Conservation (phyloP, 495 filamentous ascomycete species). For the Lepraria neglecta region DNA sequence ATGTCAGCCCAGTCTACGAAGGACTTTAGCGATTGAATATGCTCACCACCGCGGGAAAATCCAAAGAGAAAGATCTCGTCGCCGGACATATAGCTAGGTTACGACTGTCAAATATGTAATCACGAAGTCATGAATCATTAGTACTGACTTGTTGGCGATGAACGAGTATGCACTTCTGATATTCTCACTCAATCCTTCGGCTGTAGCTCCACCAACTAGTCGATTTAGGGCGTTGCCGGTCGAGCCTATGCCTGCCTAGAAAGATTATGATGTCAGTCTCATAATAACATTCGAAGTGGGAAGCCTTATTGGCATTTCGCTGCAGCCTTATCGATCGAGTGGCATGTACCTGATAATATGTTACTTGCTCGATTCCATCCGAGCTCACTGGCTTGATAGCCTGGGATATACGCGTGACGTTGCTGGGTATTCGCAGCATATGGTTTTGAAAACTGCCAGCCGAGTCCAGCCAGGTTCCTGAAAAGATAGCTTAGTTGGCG, state of each 20-base stretch:
- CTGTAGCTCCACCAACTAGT: slow-evolving; percentile 24
- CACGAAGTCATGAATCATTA: neutral
- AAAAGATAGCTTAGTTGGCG: neutral
- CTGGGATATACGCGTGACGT: slow-evolving; percentile 41
- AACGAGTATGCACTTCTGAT: slow-evolving; percentile 46
- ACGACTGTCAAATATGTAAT: neutral
- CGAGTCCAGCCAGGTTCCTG: slow-evolving; percentile 28
- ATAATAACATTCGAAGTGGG: neutral
- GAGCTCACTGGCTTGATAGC: slow-evolving; percentile 35
- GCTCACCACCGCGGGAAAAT: slow-evolving; percentile 46
- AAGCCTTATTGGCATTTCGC: neutral
- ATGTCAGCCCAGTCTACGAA: neutral
- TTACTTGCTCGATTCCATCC: slow-evolving; percentile 40
- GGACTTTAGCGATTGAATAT: neutral
- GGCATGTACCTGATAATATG: slow-evolving; percentile 41
- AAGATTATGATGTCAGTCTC: slow-evolving; percentile 35
- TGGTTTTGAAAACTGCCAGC: slow-evolving; percentile 23
- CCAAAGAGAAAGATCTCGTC: slow-evolving; percentile 57
- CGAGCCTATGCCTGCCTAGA: slow-evolving; percentile 49
- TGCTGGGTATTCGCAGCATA: slow-evolving; percentile 36
- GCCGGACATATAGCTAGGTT: slow-evolving; percentile 36
- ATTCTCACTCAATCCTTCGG: slow-evolving; percentile 32
- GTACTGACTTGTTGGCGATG: slow-evolving; percentile 39
- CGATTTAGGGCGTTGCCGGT: slow-evolving; percentile 22
- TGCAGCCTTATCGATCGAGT: neutral